A percentile compares a stretch with the other conserved stretches of the same genome.
Conservation (phyloP, 1,139 yeast species). For the Geotrichum citri-aurantii region DNA sequence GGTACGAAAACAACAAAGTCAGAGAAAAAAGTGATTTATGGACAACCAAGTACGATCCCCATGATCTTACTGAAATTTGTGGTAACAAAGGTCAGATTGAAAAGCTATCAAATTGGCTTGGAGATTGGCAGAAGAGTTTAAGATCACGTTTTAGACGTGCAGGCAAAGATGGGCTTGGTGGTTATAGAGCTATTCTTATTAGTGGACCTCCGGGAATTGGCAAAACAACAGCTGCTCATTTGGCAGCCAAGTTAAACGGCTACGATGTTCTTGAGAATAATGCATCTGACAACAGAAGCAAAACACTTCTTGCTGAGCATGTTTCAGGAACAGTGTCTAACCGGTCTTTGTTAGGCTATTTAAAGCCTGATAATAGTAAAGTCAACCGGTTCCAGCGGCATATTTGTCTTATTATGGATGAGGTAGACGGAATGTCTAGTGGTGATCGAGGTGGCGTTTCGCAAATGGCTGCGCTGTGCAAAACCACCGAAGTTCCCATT, state of each 20-base stretch:
- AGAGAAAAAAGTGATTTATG: slow-evolving; percentile 45
- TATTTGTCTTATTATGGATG: slow-evolving; percentile 90
- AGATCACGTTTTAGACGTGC: slow-evolving; percentile 51
- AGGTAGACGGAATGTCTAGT: slow-evolving; percentile 98
- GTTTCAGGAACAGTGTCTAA: slow-evolving; percentile 71
- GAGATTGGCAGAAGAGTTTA: slow-evolving; percentile 63
- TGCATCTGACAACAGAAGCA: slow-evolving; percentile 85
- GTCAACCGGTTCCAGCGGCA: slow-evolving; percentile 38
- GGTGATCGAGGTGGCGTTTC: slow-evolving; percentile 99
- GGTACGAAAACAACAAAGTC: slow-evolving; percentile 19
- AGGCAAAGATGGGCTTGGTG: slow-evolving; percentile 52
- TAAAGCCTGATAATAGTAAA: slow-evolving; percentile 38
- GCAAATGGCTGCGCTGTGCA: slow-evolving; percentile 80
- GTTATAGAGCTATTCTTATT: slow-evolving; percentile 71
- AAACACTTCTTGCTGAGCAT: slow-evolving; percentile 59
- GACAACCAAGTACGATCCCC: slow-evolving; percentile 93
- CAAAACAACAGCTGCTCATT: slow-evolving; percentile 83
- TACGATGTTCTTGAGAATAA: slow-evolving; percentile 78
- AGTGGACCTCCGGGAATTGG: slow-evolving; percentile 96
- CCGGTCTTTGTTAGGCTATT: slow-evolving; percentile 77
- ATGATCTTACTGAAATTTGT: slow-evolving; percentile 64
- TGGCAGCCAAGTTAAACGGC: slow-evolving; percentile 76
- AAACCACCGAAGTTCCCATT: slow-evolving; percentile 80
- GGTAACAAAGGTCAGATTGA: slow-evolving; percentile 79
- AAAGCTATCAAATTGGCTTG: slow-evolving; percentile 65